Evolutionary conservation across 1,284 basidiomycete genomes (phyloP).

Genomic region (Sanghuangporus sanghuang): DNA sequence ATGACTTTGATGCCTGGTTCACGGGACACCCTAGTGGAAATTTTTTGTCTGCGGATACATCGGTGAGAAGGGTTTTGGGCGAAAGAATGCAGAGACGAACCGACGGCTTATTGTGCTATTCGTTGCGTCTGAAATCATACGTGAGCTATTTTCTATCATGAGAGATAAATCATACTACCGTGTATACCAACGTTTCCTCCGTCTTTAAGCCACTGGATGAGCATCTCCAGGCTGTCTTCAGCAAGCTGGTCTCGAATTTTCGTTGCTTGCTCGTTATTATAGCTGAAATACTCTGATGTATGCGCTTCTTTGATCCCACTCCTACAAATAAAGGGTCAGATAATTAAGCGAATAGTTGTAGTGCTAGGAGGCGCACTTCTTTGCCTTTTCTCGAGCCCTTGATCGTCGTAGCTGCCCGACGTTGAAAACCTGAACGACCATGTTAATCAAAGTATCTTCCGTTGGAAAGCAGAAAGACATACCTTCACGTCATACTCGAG

Average conservation of each 20-base stretch:
- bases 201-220: constrained; percentile 92
- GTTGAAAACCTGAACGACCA: constrained; percentile 82
- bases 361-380: constrained; percentile 46
- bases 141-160: not conserved
- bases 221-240: constrained; percentile 89
- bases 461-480: constrained; percentile 5
- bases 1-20: constrained; percentile 90
- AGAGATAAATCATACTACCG: constrained; percentile 44
- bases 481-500: constrained; percentile 97
- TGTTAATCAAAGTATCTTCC: not conserved
- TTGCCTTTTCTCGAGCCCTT: constrained; percentile 73
- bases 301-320: constrained; percentile 87
- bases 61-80: constrained; percentile 11
- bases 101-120: constrained; percentile 83
- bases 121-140: constrained; percentile 71
- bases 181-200: constrained; percentile 98
- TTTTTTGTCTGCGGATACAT: constrained; percentile 56
- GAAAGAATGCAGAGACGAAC: constrained; percentile 29
- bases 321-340: constrained; percentile 31
- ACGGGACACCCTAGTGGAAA: constrained; percentile 75
- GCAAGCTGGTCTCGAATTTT: constrained; percentile 81
- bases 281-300: constrained; percentile 89
- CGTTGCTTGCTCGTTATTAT: constrained; percentile 77
- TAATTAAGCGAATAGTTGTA: not conserved
- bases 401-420: constrained; percentile 93